phyloP scores from a whole-genome alignment of 1,139 yeast genomes.

The Suhomyces ambrosiae region DNA sequence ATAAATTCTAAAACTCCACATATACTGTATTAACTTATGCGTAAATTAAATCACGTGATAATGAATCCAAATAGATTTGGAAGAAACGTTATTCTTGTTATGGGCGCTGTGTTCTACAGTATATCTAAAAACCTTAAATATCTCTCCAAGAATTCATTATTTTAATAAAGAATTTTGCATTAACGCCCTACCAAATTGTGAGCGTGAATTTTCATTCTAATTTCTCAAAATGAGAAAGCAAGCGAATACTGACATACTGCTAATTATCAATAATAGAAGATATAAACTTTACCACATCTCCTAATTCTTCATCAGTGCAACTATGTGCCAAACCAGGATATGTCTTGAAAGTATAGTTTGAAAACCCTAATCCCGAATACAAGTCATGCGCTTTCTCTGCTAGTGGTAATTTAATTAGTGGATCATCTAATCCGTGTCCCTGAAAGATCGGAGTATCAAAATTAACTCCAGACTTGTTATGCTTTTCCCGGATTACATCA shows the following conservation, averaged over 20 bases:
- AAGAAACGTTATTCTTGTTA: too few species aligned
- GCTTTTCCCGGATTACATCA: slow-evolving; percentile 36
- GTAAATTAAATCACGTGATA: too few species aligned
- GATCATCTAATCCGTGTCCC: slow-evolving; percentile 85
- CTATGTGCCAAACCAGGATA: slow-evolving; percentile 72
- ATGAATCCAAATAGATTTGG: too few species aligned
- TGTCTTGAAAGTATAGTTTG: slow-evolving; percentile 53
- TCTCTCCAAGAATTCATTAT: too few species aligned
- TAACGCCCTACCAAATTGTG: too few species aligned
- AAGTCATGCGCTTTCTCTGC: slow-evolving; percentile 55
- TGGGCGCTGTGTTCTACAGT: too few species aligned
- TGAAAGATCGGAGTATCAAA: slow-evolving; percentile 75
- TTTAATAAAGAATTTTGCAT: too few species aligned
- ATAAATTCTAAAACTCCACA: too few species aligned
- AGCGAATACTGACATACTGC: too few species aligned
- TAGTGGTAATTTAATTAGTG: slow-evolving; percentile 52
- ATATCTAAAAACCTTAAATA: too few species aligned
- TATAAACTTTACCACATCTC: slow-evolving; percentile 59
- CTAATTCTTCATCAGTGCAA: slow-evolving; percentile 65
- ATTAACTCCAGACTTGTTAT: slow-evolving; percentile 38
- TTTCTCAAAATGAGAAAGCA: background rate
- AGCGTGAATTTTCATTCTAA: too few species aligned
- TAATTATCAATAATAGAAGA: slow-evolving; percentile 11
- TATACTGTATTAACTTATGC: too few species aligned
- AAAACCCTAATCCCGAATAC: slow-evolving; percentile 52